Evolutionary conservation across 768 basidiomycete genomes (phyloP), one percentile per base, ranked within the genome.

Genomic region (Xanthoconium purpureum): DNA sequence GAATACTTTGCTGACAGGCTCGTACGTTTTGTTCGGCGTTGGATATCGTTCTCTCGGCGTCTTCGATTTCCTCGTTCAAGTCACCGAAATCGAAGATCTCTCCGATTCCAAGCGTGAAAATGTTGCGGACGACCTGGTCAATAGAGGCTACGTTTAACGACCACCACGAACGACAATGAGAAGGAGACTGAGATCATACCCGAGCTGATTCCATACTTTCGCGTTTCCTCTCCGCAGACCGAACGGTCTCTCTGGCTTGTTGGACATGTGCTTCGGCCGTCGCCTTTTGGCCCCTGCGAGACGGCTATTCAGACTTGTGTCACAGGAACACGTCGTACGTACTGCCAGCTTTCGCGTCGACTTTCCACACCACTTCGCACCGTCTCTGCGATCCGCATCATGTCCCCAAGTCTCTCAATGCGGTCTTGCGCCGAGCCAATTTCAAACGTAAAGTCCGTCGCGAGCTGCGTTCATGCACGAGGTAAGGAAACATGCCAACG

Each of bases 21-120:
- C 17, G 33, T 30, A n/a, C 46, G 28, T 54, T 58, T n/a, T n/a
- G 32, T 43, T 43, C 24, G 3, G 61, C 60, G 12, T 38, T 52
- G 3, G 56, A 32, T 37, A 63, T n/a, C 15, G 35, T 58, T 33
- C 61, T 50, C 29, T 52, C 50, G 2, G 60, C 49, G 2, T 13
- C 15, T 11, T 51, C 52, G 10, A 63, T 58, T 14, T 62, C 61
- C 40, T 58, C 52, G 32, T 62, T 63, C 43, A 62, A 17, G 47
- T 63, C 56, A 20, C 62, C 62, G 49, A 58, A 24, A 30, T 62
- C 61, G 11, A 62, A 63, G 18, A 39, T 43, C 15, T 62, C 60
- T 6, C 61, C 61, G 9, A 62, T 20, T 33, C 61, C 61, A 38
- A 62, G 18, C 13, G 61, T 62, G 20, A 62, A 10, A 6, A 62